phyloP scores from a whole-genome alignment of 306 rosid genomes.

The Carpinus viminea region DNA sequence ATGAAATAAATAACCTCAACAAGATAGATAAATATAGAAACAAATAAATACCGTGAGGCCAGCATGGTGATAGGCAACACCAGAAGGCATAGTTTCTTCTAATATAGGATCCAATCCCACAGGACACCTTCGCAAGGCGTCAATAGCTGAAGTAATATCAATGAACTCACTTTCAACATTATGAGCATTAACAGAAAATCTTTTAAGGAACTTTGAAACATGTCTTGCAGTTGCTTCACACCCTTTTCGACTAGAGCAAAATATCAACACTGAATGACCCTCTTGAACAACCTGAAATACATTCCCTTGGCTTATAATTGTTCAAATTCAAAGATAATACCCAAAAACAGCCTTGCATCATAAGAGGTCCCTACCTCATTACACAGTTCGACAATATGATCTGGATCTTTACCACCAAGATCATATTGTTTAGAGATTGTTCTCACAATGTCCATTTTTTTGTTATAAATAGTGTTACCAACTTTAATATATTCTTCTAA shows the following conservation, averaged over 20 bases:
- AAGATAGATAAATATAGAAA: constrained; percentile 4
- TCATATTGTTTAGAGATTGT: constrained; percentile 71
- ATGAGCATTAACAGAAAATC: constrained; percentile 43
- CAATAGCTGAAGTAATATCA: constrained; percentile 70
- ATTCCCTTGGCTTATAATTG: constrained; percentile 17
- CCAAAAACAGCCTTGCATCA: constrained; percentile 24
- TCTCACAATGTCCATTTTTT: constrained; percentile 72
- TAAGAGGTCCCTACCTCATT: constrained; percentile 65
- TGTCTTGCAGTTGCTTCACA: constrained; percentile 97
- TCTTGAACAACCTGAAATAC: constrained; percentile 89
- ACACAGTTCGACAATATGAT: constrained; percentile 93
- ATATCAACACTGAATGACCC: constrained; percentile 90
- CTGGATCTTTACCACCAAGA: constrained; percentile 96
- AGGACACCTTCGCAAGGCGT: constrained; percentile 74
- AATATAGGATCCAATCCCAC: constrained; percentile 89
- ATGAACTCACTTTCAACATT: constrained; percentile 57
- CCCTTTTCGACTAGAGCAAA: constrained; percentile 96
- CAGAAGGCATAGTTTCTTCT: constrained; percentile 82
- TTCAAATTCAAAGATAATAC: constrained; percentile 26
- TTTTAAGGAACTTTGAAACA: constrained; percentile 73
- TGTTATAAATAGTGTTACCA: constrained; percentile 76
- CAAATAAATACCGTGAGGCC: constrained; percentile 80
- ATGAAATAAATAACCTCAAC: constrained; percentile 21
- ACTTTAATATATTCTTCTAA: constrained; percentile 94
- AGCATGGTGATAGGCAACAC: constrained; percentile 98